Percentiles rank a stretch among this genome's conserved stretches.
Conservation (phyloP, 371 early-diverging fungal species). For the Mucor lusitanicus region DNA sequence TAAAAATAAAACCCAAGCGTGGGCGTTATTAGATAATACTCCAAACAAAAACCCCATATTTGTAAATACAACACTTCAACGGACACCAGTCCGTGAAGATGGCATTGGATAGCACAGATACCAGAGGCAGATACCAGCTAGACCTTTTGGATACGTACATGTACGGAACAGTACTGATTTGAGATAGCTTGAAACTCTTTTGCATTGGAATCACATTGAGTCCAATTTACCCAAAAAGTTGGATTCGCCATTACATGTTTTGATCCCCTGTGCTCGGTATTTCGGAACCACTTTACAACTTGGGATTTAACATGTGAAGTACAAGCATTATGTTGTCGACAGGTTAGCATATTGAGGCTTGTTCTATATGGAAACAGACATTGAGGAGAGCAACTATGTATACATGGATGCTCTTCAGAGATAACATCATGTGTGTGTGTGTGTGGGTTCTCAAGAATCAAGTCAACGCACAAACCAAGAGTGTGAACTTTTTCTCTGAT, state of each 20-base stretch:
- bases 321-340: neutral
- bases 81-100: neutral
- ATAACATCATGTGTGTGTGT: neutral
- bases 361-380: neutral
- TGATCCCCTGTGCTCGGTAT: neutral
- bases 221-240: neutral
- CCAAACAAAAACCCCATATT: constrained; percentile 1
- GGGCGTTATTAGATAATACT: neutral
- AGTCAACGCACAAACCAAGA: constrained; percentile 9
- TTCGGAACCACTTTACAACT: neutral
- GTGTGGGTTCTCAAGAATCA: neutral
- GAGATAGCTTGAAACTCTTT: neutral
- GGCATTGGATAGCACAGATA: neutral
- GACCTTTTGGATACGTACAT: neutral
- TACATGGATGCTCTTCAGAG: neutral
- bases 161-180: neutral
- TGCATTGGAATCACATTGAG: neutral
- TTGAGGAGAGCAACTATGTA: neutral
- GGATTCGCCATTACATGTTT: neutral
- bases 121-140: neutral
- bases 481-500: neutral
- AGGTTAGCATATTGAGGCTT: constrained; percentile 1
- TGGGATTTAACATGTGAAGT: neutral
- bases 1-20: neutral
- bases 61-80: neutral